Conservation (phyloP, 805 yeast species). For the Schwanniomyces pseudopolymorphus region DNA sequence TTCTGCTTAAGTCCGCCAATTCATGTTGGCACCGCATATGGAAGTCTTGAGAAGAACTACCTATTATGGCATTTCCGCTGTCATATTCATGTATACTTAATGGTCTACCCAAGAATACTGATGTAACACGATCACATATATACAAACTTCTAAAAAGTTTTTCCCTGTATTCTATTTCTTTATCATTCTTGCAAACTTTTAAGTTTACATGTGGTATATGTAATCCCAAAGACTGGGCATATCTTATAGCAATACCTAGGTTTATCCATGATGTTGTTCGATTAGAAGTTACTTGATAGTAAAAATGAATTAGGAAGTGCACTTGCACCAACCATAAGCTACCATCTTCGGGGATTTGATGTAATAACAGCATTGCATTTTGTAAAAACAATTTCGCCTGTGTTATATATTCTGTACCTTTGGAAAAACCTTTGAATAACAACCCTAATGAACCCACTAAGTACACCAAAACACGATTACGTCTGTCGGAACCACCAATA, state of each 20-base stretch:
- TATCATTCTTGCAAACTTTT: conserved; percentile 23
- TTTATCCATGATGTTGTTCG: conserved; percentile 45
- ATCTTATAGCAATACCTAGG: conserved; percentile 41
- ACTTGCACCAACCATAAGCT: conserved; percentile 44
- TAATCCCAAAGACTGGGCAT: conserved; percentile 43
- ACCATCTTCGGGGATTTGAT: conserved; percentile 35
- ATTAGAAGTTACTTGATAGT: conserved; percentile 39
- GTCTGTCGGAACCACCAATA: conserved; percentile 22
- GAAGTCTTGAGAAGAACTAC: conserved; percentile 10
- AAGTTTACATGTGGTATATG: conserved; percentile 40
- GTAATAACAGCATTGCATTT: conserved; percentile 29
- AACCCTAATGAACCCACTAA: conserved; percentile 43
- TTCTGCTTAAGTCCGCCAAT: conserved; percentile 22
- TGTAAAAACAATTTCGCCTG: conserved; percentile 35
- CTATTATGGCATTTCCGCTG: conserved; percentile 35
- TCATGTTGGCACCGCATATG: conserved; percentile 25
- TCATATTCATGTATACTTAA: conserved; percentile 33
- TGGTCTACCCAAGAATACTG: conserved; percentile 37
- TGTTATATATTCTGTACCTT: conserved; percentile 17
- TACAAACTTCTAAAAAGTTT: conserved; percentile 34
- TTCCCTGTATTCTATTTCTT: conserved; percentile 27
- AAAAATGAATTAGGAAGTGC: conserved; percentile 37
- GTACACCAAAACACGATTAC: conserved; percentile 31
- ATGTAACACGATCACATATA: conserved; percentile 32
- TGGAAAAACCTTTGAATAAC: conserved; percentile 28